phyloP scores from a whole-genome alignment of 441 rosid species.

The Gossypium schwendimanii region DNA sequence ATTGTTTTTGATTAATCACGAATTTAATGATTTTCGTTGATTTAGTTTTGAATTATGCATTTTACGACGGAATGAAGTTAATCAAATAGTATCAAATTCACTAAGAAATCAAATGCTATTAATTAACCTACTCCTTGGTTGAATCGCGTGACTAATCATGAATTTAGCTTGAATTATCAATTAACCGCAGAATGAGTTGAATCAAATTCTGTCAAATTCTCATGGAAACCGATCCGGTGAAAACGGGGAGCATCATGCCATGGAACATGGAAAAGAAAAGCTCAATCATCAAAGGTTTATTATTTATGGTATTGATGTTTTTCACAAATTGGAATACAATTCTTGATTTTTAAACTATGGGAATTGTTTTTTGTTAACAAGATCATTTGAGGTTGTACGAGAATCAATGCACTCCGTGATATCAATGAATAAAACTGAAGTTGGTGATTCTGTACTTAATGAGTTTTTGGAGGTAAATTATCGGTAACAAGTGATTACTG shows the following conservation, averaged over 20 bases:
- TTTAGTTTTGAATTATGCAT: no score
- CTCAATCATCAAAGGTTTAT: neutral
- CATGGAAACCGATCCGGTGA: slow-evolving; percentile 25
- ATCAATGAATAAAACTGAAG: slow-evolving; percentile 63
- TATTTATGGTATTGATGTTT: neutral
- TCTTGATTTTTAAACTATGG: neutral
- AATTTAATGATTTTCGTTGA: no score
- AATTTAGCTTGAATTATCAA: neutral
- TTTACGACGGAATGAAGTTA: no score
- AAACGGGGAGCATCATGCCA: slow-evolving; percentile 12
- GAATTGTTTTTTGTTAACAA: slow-evolving; percentile 9
- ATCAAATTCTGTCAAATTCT: slow-evolving; percentile 26
- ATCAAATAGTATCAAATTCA: no score
- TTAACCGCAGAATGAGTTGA: slow-evolving; percentile 28
- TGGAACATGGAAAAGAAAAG: slow-evolving; percentile 18
- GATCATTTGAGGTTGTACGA: slow-evolving; percentile 60
- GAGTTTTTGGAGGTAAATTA: slow-evolving; percentile 61
- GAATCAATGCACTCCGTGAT: slow-evolving; percentile 80
- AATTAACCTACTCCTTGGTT: no score
- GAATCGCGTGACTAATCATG: no score
- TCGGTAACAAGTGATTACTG: neutral
- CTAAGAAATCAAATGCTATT: no score
- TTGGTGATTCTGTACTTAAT: slow-evolving; percentile 56
- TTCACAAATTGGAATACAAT: neutral
- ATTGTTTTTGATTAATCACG: no score